Evolutionary conservation across 805 yeast species (phyloP).

Genomic region (Geotrichum ghanense): DNA sequence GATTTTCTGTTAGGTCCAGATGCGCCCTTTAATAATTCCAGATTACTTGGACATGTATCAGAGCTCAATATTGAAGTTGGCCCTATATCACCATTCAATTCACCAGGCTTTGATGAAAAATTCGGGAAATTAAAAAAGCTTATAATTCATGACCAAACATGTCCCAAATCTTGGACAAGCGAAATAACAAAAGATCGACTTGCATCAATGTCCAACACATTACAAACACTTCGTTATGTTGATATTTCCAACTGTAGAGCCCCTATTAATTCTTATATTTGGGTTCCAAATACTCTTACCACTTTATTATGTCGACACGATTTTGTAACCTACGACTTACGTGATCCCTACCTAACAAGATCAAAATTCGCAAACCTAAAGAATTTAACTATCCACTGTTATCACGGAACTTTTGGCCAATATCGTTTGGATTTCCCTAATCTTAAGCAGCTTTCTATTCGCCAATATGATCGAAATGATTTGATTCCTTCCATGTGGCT

Average conservation of each 20-base stretch:
- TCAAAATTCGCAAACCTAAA: not conserved
- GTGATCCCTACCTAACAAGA: not conserved
- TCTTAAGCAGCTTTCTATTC: not conserved
- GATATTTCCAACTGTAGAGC: not conserved
- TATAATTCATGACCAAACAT: not conserved
- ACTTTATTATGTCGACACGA: not conserved
- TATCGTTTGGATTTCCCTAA: not conserved
- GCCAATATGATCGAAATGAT: not conserved
- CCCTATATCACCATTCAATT: not conserved
- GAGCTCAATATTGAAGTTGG: not conserved
- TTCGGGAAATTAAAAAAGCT: not conserved
- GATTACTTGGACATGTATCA: not conserved
- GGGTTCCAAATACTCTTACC: not conserved
- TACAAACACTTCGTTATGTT: not conserved
- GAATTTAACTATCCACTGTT: not conserved
- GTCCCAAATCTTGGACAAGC: not conserved
- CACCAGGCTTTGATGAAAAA: slow-evolving; percentile 2
- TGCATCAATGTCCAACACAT: slow-evolving; percentile 1
- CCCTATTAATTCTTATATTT: not conserved
- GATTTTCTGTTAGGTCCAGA: not conserved
- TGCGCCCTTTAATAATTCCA: not conserved
- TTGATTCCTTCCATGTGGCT: not conserved
- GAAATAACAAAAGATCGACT: not conserved
- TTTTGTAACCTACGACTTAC: not conserved
- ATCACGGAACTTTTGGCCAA: not conserved